Evolutionary conservation across 257 asterid genomes (phyloP).

Genomic region (Striga asiatica): DNA sequence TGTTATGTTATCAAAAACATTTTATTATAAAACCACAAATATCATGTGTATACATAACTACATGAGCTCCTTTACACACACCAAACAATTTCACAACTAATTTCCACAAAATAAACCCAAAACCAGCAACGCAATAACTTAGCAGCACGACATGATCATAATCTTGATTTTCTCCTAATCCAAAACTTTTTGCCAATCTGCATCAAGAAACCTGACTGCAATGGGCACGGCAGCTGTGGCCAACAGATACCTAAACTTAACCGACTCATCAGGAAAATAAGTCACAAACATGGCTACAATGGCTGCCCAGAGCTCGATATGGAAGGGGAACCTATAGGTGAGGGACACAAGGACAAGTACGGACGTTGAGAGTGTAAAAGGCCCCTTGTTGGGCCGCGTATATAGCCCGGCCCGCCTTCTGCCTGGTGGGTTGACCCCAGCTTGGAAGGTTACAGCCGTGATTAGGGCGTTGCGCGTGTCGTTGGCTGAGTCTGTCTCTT

Average conservation of each 20-base stretch:
- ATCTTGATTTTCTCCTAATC: not conserved
- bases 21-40: no score
- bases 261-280: constrained; percentile 22
- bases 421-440: constrained; percentile 21
- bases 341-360: constrained; percentile 16
- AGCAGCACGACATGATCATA: no score
- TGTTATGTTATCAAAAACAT: no score
- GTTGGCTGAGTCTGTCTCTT: constrained; percentile 5
- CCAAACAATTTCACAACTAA: no score
- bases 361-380: constrained; percentile 22
- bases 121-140: no score
- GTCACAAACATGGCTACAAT: constrained; percentile 22
- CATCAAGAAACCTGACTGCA: constrained; percentile 10
- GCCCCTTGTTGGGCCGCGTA: constrained; percentile 11
- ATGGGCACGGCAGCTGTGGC: constrained; percentile 22
- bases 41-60: no score
- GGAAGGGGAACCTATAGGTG: constrained; percentile 25
- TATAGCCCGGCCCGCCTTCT: constrained; percentile 16
- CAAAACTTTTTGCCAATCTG: not conserved
- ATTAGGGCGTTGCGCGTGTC: constrained; percentile 13
- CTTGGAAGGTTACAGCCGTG: constrained; percentile 16
- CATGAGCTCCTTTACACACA: no score
- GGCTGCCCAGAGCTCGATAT: constrained; percentile 28
- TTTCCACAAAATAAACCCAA: no score
- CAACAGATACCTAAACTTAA: constrained; percentile 14